Base-by-base conservation (phyloP, 192 early-diverging fungal species). In the Mortierella hygrophila region DNA sequence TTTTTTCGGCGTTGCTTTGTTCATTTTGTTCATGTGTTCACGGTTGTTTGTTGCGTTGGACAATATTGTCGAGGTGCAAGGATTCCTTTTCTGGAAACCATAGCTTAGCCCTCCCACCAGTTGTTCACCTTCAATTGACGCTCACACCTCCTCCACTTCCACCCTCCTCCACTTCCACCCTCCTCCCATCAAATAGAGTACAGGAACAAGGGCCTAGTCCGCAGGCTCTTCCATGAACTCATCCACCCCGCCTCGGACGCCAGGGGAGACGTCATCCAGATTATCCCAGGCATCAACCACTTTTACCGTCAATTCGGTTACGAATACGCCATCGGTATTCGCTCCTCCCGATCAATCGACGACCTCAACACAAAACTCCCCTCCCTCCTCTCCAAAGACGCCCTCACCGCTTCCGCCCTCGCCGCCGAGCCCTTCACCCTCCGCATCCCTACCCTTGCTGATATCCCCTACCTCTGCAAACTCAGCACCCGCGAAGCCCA, bases 291-390 rank as follows among this genome's bases (percentile, higher is more conserved):
- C 0, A 87, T 87, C 75, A 63, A 70, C 21, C 47, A 87, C 47
- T 87, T 81, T 46, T 87, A 87, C 26, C 75, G 74, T 26, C 79
- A 81, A 65, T 87, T 87, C 63, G 85, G 85, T 21, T 87, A 87
- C 76, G 85, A 87, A 40, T 87, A 87, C 71, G 79, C 69, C 3
- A 40, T 78, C 44, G 42, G 77, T 20, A 0, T 55, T 16, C 44
- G 47, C 20, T 13, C 1, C 20, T 7, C 68, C 52, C 68, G 49
- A 8, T 32, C 6, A 3, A 38, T 78, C 23, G 44, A 55, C 38
- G 35, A 78, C 38, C 47, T 70, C 23, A 44, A 47, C 21, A 40
- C 35, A 8, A 38, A 40, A 3, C 68, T 72, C 11, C 72, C 72
- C 7, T 38, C 74, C 60, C 68, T 21, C 26, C 18, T 68, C 26